Percentiles rank a stretch among this genome's conserved stretches.
phyloP scores from a whole-genome alignment of 1,284 basidiomycete genomes.

The Clitocybe nebularis region DNA sequence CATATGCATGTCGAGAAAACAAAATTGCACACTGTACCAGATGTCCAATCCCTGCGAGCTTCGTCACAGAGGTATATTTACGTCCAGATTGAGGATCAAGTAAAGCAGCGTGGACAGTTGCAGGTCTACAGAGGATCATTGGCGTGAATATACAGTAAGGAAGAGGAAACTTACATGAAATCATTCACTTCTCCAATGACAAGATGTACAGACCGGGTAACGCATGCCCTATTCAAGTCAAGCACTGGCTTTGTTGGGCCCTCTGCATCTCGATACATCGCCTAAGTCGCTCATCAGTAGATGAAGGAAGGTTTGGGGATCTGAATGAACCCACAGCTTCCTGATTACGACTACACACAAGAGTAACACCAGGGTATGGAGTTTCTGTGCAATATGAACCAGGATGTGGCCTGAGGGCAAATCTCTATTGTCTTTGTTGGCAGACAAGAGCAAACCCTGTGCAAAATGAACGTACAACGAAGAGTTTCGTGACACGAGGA shows the following conservation, averaged over 20 bases:
- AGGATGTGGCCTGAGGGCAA: slow-evolving; percentile 39
- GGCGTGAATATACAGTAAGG: neutral
- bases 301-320: neutral
- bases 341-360: slow-evolving; percentile 53
- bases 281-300: slow-evolving; percentile 22
- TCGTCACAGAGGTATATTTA: slow-evolving; percentile 35
- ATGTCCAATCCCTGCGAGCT: slow-evolving; percentile 42
- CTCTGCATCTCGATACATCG: slow-evolving; percentile 46
- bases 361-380: slow-evolving; percentile 35
- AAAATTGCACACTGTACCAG: slow-evolving; percentile 31
- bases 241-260: slow-evolving; percentile 47
- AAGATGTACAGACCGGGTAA: slow-evolving; percentile 41
- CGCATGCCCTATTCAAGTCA: slow-evolving; percentile 36
- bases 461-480: slow-evolving; percentile 35
- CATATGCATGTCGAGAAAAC: neutral
- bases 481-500: slow-evolving; percentile 39
- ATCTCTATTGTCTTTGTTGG: slow-evolving; percentile 28
- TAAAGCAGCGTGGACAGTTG: slow-evolving; percentile 41
- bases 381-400: slow-evolving; percentile 25
- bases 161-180: slow-evolving; percentile 37
- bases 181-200: slow-evolving; percentile 47
- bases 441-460: neutral
- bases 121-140: slow-evolving; percentile 29
- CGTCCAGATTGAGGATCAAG: slow-evolving; percentile 40
- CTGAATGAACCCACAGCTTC: slow-evolving; percentile 42